These are phyloP conservation scores for Phalaenopsis hybrid DNA, from an alignment of 116 monocot genomes.

Conservation along the genomic window DNA sequence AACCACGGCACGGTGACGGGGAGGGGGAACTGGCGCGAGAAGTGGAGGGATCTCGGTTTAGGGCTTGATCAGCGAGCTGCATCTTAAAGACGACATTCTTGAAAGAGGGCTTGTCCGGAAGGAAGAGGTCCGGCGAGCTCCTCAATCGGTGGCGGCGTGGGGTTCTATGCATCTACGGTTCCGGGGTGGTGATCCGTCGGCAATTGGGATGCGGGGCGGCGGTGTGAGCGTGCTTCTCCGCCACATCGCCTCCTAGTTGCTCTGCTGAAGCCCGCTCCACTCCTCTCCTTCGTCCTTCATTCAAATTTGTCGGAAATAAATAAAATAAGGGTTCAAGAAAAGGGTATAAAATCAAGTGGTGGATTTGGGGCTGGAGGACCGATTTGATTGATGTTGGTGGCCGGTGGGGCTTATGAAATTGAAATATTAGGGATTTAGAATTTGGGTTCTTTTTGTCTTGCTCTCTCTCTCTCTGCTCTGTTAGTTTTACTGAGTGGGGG, in stretches of 20 bases:
- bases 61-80: constrained; percentile 20
- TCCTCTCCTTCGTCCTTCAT: not conserved
- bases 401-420: not conserved
- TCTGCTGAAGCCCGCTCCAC: not conserved
- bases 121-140: constrained; percentile 23
- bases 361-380: not conserved
- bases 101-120: constrained; percentile 10
- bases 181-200: constrained; percentile 4
- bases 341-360: not conserved
- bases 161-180: constrained; percentile 28
- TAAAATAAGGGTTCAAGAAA: not conserved
- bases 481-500: not conserved
- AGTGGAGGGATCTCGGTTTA: constrained; percentile 16
- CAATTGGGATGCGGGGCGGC: not conserved
- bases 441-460: not conserved
- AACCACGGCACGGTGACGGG: not conserved
- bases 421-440: not conserved
- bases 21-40: constrained; percentile 6
- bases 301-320: not conserved
- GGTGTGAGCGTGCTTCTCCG: not conserved
- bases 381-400: constrained; percentile 1
- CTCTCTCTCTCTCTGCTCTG: not conserved
- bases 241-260: not conserved
- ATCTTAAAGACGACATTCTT: constrained; percentile 34
- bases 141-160: constrained; percentile 18